Conservation (phyloP, 108 stramenopile genomes). For the Conticribra guillardii region DNA sequence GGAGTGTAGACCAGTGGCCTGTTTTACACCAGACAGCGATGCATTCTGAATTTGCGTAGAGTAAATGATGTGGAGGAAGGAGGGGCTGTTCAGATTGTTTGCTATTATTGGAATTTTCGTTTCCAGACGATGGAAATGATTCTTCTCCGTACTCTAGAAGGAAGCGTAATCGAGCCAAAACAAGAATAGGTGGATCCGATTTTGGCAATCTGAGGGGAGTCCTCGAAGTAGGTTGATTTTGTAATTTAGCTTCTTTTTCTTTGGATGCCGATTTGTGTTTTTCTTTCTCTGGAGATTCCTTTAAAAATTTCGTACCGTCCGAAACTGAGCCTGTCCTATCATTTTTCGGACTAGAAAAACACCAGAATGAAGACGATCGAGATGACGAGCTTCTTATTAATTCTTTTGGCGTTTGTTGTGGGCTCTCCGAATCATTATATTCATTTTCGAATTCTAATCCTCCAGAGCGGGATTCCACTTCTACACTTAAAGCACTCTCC, state of each 20-base stretch:
- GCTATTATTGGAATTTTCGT: slow-evolving; percentile 7
- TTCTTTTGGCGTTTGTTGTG: neutral
- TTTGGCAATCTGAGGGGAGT: slow-evolving; percentile 41
- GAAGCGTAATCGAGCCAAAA: slow-evolving; percentile 61
- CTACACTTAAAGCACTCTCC: neutral
- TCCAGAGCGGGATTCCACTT: neutral
- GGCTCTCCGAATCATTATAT: neutral
- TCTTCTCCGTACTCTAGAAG: slow-evolving; percentile 52
- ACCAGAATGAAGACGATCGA: slow-evolving; percentile 7
- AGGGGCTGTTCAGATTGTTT: slow-evolving; percentile 15
- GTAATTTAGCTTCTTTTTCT: no score
- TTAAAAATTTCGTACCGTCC: no score
- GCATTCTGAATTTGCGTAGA: slow-evolving; percentile 86
- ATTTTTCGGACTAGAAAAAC: slow-evolving; percentile 14
- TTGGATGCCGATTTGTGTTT: slow-evolving; percentile 6
- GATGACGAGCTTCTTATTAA: neutral
- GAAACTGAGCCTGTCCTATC: no score
- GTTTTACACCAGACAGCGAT: slow-evolving; percentile 80
- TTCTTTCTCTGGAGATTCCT: neutral
- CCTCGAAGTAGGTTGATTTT: neutral
- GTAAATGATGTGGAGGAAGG: slow-evolving; percentile 74
- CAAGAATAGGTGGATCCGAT: slow-evolving; percentile 55
- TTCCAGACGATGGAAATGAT: slow-evolving; percentile 6
- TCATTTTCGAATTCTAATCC: neutral
- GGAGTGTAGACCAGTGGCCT: slow-evolving; percentile 50